Evolutionary conservation across 192 early-diverging fungal species (phyloP), one percentile per base, ranked within the genome.

Genomic region (Gryganskiella cystojenkinii): DNA sequence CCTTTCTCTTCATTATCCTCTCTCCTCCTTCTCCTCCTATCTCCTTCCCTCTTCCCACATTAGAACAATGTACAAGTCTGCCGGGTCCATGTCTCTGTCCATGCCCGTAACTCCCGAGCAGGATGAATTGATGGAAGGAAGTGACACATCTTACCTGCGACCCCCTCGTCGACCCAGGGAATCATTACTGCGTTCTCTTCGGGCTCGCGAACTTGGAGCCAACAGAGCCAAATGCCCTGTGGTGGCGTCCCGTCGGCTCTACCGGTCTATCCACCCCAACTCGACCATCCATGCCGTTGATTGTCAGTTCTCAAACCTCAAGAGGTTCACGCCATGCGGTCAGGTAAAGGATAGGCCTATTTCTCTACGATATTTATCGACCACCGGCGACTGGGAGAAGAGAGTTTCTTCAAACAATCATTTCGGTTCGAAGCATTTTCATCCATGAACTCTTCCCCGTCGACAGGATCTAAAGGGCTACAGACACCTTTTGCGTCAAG

Each of bases 291-390:
- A 76, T 42, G 73, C 64, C 8, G 65, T 76, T 8, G 66, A 76
- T 15, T 68, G 73, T 33, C 65, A 67, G 25, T 76, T 68, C 60
- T 76, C 71, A 10, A 67, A 68, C 45, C 65, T 76, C 34, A 76
- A 76, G 40, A 60, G 61, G 53, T 76, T 76, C 33, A 76, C 73
- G 25, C 73, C 73, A 22, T 76, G 73, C 30, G 73, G 73, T 11
- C 73, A 76, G 53, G 73, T 67, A 76, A 20, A 28, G 57, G 7
- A 20, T 13, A 8, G 7, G 14, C 31, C 3, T 2, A 56, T n/a
- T n/a, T n/a, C n/a, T n/a, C n/a, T n/a, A n/a, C n/a, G n/a, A n/a
- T n/a, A n/a, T n/a, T n/a, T n/a, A n/a, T n/a, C n/a, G n/a, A n/a
- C n/a, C n/a, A 10, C 19, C 24, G 31, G 27, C 27, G 31, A 54